Evolutionary conservation across 108 stramenopile species (phyloP).

Genomic region (Nitzschia sp.): DNA sequence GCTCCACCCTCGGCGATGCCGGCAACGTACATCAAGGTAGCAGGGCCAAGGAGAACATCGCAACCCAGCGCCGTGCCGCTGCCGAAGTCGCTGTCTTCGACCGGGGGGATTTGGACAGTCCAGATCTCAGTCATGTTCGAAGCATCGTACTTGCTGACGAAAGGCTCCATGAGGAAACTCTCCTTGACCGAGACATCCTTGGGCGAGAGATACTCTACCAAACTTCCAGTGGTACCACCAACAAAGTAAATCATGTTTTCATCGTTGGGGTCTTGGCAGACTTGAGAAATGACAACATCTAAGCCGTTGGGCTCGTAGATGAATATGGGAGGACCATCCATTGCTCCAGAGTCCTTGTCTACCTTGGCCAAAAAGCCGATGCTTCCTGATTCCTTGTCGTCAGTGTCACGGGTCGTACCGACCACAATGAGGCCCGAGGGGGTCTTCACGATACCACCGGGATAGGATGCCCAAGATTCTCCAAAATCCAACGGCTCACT

Average conservation of each 20-base stretch:
- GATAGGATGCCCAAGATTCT: neutral
- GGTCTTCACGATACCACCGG: neutral
- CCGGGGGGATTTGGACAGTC: constrained; percentile 23
- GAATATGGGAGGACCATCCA: neutral
- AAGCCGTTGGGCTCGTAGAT: constrained; percentile 7
- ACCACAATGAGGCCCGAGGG: neutral
- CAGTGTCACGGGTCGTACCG: neutral
- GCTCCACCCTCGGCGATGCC: constrained; percentile 24
- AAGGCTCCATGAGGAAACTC: constrained; percentile 15
- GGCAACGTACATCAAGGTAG: constrained; percentile 24
- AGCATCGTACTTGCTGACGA: constrained; percentile 16
- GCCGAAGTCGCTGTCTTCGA: neutral
- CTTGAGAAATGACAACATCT: constrained; percentile 27
- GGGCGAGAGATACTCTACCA: constrained; percentile 12
- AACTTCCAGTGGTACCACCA: constrained; percentile 28
- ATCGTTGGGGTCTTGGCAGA: constrained; percentile 30
- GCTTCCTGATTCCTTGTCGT: neutral
- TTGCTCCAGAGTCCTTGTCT: neutral
- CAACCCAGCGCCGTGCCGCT: constrained; percentile 15
- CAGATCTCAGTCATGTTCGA: constrained; percentile 3
- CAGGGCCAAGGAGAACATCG: constrained; percentile 4
- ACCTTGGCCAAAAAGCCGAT: neutral
- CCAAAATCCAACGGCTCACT: neutral
- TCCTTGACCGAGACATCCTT: constrained; percentile 9
- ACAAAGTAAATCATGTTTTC: constrained; percentile 34